Evolutionary conservation across 2,329 filamentous ascomycete genomes (phyloP), one percentile per base, ranked within the genome.

Genomic region (Calcarisporium arbuscula): DNA sequence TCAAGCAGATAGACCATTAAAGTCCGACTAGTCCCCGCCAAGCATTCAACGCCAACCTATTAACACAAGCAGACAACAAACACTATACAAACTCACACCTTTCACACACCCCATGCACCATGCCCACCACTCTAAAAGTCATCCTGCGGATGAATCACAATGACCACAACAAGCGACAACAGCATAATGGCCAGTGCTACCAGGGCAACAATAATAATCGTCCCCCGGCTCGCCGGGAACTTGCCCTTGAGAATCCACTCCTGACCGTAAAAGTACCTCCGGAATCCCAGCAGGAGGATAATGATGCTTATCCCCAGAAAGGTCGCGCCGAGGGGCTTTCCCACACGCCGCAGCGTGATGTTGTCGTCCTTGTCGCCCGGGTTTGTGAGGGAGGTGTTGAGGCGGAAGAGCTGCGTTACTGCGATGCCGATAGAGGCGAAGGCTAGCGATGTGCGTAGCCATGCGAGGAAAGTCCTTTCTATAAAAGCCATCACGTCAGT

Each of bases 381-480:
- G 25, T 53, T 48, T 16, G 61, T 52, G 26, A 83, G 63, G 8
- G 77, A 72, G 1, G 79, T 83, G 63, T 89, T 89, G 38, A 92
- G 77, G 18, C 85, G 81, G 63, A 92, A 90, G 30, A 92, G 75
- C 56, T 92, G 85, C 2, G 85, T 90, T 26, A 92, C 74, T 28
- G 84, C 85, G 40, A 92, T 84, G 38, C 85, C 85, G 46, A 92
- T 90, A 21, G 76, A 83, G 9, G 85, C 83, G 51, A 92, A 92
- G 17, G 82, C 79, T 22, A 92, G 72, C 3, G 82, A 88, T 4
- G 85, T 92, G 34, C 85, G 76, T 28, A 92, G 71, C 85, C 85
- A 92, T 35, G 85, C 85, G 20, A 92, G 74, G 58, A 90, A 92
- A 0, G 85, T 92, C 15, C 85, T 74, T 60, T 92, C 85, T 88